Percentiles rank a stretch among this genome's conserved stretches.
Evolutionary conservation across 805 yeast species (phyloP).

Genomic region (Deakozyma indianensis): DNA sequence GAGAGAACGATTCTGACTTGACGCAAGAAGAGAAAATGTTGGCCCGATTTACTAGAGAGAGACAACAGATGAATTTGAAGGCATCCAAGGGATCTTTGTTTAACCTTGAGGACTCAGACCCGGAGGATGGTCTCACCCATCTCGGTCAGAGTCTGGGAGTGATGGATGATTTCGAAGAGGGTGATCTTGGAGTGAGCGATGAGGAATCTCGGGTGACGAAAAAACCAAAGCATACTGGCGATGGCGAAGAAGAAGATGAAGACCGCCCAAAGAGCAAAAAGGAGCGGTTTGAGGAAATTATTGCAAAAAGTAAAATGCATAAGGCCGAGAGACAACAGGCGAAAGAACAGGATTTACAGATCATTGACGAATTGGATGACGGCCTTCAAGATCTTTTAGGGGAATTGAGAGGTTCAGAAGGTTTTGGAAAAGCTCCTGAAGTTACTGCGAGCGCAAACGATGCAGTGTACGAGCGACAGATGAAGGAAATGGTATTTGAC

Average conservation of each 20-base stretch:
- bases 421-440: conserved; percentile 7
- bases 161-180: conserved; percentile 43
- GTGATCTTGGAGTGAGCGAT: conserved; percentile 26
- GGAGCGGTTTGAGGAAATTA: conserved; percentile 30
- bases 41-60: conserved; percentile 84
- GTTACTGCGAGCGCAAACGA: conserved; percentile 8
- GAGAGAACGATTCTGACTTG: conserved; percentile 60
- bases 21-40: conserved; percentile 89
- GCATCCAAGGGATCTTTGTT: conserved; percentile 44
- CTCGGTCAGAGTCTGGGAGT: conserved; percentile 54
- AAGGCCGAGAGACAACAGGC: conserved; percentile 27
- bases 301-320: conserved; percentile 28
- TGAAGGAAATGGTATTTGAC: conserved; percentile 27
- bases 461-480: conserved; percentile 20
- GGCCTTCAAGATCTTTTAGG: conserved; percentile 20
- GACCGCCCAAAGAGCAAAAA: conserved; percentile 25
- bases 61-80: conserved; percentile 28
- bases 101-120: conserved; percentile 60
- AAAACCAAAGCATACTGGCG: conserved; percentile 2
- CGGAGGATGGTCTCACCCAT: conserved; percentile 49
- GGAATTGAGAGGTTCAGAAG: conserved; percentile 13
- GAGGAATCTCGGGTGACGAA: conserved; percentile 24
- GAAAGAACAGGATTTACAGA: conserved; percentile 22
- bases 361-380: conserved; percentile 23
- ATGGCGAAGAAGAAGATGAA: conserved; percentile 24